Evolutionary conservation across 2,329 filamentous ascomycete species (phyloP).

Genomic region (Davidsoniella eucalypti): DNA sequence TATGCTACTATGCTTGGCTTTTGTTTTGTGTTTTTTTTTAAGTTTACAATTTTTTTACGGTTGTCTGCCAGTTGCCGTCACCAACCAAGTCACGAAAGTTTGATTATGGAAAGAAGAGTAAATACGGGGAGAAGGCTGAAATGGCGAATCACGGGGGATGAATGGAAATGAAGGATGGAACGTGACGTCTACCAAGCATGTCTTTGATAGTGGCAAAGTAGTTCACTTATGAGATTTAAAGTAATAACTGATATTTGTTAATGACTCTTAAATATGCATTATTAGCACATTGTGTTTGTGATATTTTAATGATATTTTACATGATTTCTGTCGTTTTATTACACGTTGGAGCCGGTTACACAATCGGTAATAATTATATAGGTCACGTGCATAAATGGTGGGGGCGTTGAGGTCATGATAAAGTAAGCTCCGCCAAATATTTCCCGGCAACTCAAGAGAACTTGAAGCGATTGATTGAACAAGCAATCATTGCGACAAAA

Average conservation of each 20-base stretch:
- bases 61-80: slow-evolving; percentile 4
- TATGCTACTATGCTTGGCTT: not conserved
- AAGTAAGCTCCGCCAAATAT: slow-evolving; percentile 1
- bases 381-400: slow-evolving; percentile 3
- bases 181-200: not conserved
- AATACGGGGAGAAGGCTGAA: not conserved
- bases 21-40: slow-evolving; percentile 7
- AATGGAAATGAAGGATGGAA: not conserved
- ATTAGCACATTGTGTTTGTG: not conserved
- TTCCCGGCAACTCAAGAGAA: not conserved
- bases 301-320: too few relatives aligned
- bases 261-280: not conserved
- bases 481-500: too few relatives aligned
- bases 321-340: not conserved
- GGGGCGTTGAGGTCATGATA: not conserved
- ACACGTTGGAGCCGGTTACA: not conserved
- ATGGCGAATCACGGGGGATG: not conserved
- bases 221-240: not conserved
- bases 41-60: slow-evolving; percentile 1
- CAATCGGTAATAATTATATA: not conserved
- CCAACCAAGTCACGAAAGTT: not conserved
- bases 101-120: too few relatives aligned
- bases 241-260: not conserved
- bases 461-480: too few relatives aligned
- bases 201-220: slow-evolving; percentile 1